Base-by-base conservation (phyloP, 345 rosid genomes). In the Hibiscus trionum region DNA sequence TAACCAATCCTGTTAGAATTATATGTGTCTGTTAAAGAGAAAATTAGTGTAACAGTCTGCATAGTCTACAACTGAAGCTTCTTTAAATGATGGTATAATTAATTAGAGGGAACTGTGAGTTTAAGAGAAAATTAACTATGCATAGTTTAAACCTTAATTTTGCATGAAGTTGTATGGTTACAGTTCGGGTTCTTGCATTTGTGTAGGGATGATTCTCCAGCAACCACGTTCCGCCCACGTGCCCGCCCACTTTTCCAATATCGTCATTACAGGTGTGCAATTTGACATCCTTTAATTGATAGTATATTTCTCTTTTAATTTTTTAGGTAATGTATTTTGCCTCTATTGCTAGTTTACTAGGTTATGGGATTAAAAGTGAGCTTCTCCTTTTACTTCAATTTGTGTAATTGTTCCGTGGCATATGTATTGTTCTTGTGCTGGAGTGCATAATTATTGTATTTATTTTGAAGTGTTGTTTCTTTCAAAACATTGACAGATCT, bases 191-290 rank as follows among this genome's bases (percentile, higher is more conserved):
- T 73, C 35, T 80, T 78, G 70, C 71, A 60, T 73, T 47, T 72
- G 17, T 17, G 17, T 87, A 96, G 99, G 99, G 97, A 91, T 72
- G 91, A 96, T 77, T 82, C 96, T 83, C 86, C 98, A 62, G 85
- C 81, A 56, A 87, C 86, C 82, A 96, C 96, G 74, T 96, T 93
- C 61, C 96, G 96, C 59, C 98, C 97, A 63, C 98, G 95, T 76
- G 94, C 97, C 77, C 84, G 91, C 37, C 91, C 74, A 21, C 98
- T 96, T 65, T 96, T 96, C 89, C 99, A 93, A 73, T 96, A 96
- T 75, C 98, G 98, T 76, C 93, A 89, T 69, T 96, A 96, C 84
- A 93, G 99, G 99, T 91, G 80, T 65, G 75, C 64, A 75, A 59
- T 37, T 53, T 61, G 56, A 57, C 63, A 76, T 62, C 55, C 37